Evolutionary conservation across 2,329 filamentous ascomycete species (phyloP), one percentile per base, ranked within the genome.

Genomic region (Ophiostoma novo-ulmi): DNA sequence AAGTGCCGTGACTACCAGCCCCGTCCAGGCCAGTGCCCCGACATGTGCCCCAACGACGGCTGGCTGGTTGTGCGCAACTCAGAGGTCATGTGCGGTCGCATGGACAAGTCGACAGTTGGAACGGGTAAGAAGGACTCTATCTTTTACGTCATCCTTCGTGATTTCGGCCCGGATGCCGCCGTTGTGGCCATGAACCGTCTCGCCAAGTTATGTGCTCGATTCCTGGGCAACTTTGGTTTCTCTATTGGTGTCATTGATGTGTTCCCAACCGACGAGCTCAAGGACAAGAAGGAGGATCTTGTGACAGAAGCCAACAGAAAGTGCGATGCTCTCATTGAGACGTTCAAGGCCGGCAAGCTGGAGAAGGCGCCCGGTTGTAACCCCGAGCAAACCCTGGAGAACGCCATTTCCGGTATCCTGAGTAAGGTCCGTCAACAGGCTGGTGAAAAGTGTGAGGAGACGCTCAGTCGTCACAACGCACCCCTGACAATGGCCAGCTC

Each of bases 51-150:
- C 20, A 92, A 95, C 74, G 95, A 99, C 78, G 89, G 90, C 8
- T 98, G 92, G 86, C 84, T 99, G 11, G 93, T 97, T 17, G 90
- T 99, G 73, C 91, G 94, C 71, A 98, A 99, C 78, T 98, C 94
- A 0, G 94, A 97, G 78, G 89, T 98, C 73, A 97, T 99, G 92
- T 98, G 94, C 77, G 95, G 95, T 73, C 87, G 90, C 72, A 97
- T 98, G 93, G 95, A 99, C 82, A 99, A 99, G 81, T 91, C 92
- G 1, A 98, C 94, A 0, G 92, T 99, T n/a, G 95, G 95, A 75
- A 89, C 92, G 6, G 95, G 95, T 76, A 98, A 98, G 83, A 99
- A 99, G 78, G 94, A 97, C 78, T 97, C 94, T 0, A 89, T 99
- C 26, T 99, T 98, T 78, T 99, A 97, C 77, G 91, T 98, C 71